Evolutionary conservation across 768 basidiomycete species (phyloP), one percentile per base, ranked within the genome.

Genomic region (Mycena galopus): DNA sequence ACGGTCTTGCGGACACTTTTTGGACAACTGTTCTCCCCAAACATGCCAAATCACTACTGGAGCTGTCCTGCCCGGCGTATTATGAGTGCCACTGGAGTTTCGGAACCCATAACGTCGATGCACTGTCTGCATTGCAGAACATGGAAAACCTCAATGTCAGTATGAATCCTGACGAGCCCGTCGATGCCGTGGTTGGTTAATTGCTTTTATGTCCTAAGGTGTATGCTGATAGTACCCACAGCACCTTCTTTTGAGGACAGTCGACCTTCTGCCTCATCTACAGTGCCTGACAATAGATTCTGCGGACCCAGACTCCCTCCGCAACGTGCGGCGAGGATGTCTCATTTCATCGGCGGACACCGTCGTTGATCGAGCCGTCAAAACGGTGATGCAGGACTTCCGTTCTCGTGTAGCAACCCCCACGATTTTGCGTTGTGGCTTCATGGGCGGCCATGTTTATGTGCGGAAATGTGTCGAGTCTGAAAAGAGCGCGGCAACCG

Each of bases 11-110:
- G 12, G 63, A 51, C 25, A 21, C 21, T 3, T 53, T 64, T 21
- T 55, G 23, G 50, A 19, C 8, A 9, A 64, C 32, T 3, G 63
- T 53, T 5, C 63, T 64, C 9, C 33, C 32, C n/a, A 30, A 10
- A 11, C 63, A 64, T 23, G 63, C 63, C 32, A 11, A 19, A 8
- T 35, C 63, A 33, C 47, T 64, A 19, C 30, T 64, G 5, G 63
- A 53, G 14, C 7, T 64, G 23, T 17, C 47, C 23, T 64, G 30
- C 51, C 50, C 50, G 6, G 47, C 50, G n/a, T 1, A 0, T 5
- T 64, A 64, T 29, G 63, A 64, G 23, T 12, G 50, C 51, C 50
- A 32, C 30, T 53, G 39, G 27, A 47, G 60, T 14, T 62, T 62
- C 21, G 60, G 60, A 19, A 17, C 60, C 12, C 44, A 44, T 25